A percentile compares a stretch with the other conserved stretches of the same genome.
Evolutionary conservation across 805 yeast species (phyloP).

Genomic region (Candida fluviatilis): DNA sequence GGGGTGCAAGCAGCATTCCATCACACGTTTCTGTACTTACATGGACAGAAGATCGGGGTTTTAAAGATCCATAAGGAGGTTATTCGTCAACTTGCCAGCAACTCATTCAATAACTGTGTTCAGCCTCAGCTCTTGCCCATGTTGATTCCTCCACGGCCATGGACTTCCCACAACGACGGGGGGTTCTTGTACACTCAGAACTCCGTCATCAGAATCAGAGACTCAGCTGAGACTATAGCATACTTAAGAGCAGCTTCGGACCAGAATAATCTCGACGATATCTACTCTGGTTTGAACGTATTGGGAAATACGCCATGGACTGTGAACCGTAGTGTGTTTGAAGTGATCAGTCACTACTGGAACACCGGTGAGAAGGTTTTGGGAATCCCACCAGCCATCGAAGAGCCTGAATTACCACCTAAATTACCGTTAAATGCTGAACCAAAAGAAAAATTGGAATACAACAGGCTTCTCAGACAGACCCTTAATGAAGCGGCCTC

Average conservation of each 20-base stretch:
- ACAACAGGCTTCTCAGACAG: slow-evolving; percentile 59
- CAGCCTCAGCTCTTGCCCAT: slow-evolving; percentile 90
- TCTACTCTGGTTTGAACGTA: slow-evolving; percentile 79
- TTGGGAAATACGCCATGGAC: slow-evolving; percentile 92
- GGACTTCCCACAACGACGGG: slow-evolving; percentile 80
- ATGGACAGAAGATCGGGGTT: slow-evolving; percentile 79
- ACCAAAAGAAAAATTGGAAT: slow-evolving; percentile 64
- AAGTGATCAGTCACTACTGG: slow-evolving; percentile 76
- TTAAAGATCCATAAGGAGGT: slow-evolving; percentile 70
- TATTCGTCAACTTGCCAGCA: slow-evolving; percentile 62
- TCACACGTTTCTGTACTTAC: slow-evolving; percentile 78
- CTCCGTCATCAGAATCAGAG: slow-evolving; percentile 68
- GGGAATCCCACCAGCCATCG: slow-evolving; percentile 59
- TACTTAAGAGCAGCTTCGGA: slow-evolving; percentile 83
- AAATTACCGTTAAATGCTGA: slow-evolving; percentile 65
- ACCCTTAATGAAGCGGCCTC: slow-evolving; percentile 58
- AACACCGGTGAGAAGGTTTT: slow-evolving; percentile 72
- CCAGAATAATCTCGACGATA: slow-evolving; percentile 56
- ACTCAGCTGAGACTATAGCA: slow-evolving; percentile 85
- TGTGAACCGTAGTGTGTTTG: slow-evolving; percentile 67
- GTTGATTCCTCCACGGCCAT: slow-evolving; percentile 85
- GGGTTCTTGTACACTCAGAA: slow-evolving; percentile 72
- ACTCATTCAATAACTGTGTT: slow-evolving; percentile 56
- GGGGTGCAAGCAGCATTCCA: slow-evolving; percentile 87
- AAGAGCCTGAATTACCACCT: slow-evolving; percentile 42